phyloP scores from a whole-genome alignment of 257 asterid species.

The Nicotiana benthamiana region DNA sequence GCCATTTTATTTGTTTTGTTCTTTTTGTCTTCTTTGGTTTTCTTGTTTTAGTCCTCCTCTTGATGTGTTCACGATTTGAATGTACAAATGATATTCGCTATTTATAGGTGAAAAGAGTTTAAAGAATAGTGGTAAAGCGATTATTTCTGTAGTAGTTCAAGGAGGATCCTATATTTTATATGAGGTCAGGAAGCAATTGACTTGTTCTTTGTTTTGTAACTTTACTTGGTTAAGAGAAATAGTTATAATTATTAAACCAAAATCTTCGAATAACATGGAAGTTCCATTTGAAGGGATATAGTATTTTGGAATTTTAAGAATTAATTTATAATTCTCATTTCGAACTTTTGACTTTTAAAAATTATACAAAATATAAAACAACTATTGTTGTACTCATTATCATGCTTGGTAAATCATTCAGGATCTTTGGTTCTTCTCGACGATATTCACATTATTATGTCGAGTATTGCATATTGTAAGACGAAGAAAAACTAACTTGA shows the following conservation, averaged over 20 bases:
- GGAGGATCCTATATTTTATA: not conserved
- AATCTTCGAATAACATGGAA: not conserved
- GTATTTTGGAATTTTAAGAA: not conserved
- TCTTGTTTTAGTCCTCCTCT: not conserved
- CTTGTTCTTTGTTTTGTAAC: not conserved
- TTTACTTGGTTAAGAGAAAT: not conserved
- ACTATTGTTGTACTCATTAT: too few species aligned
- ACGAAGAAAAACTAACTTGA: too few species aligned
- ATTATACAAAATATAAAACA: too few species aligned
- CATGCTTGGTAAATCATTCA: too few species aligned
- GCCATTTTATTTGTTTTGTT: not conserved
- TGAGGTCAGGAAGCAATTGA: not conserved
- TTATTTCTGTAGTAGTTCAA: not conserved
- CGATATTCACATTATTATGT: too few species aligned
- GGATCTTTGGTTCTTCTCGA: too few species aligned
- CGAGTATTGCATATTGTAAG: too few species aligned
- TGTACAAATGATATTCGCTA: not conserved
- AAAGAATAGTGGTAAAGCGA: not conserved
- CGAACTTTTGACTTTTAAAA: not conserved
- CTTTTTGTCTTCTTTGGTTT: not conserved
- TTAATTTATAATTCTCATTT: not conserved
- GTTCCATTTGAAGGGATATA: not conserved
- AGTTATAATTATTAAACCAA: not conserved
- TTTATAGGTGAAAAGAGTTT: not conserved
- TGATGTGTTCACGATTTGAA: conserved; percentile 1